These are phyloP conservation scores for Acanthamoeba polyphaga DNA, from an alignment of 208 protist genomes.

Conservation along the genomic window DNA sequence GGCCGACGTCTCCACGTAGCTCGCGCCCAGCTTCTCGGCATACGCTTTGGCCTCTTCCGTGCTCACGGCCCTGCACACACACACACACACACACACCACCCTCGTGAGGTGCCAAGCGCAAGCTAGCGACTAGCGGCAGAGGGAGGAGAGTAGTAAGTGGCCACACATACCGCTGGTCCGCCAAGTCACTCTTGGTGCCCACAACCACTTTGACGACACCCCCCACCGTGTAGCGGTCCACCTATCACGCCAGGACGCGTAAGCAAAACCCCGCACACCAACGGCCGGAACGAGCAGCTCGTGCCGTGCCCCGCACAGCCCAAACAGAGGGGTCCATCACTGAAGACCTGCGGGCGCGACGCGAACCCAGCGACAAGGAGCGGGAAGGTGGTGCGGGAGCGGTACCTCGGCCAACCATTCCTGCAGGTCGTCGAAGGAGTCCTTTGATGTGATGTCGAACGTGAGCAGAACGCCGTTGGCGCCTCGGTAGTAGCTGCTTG, in stretches of 20 bases:
- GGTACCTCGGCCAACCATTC: slow-evolving; percentile 48
- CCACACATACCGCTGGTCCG: not conserved
- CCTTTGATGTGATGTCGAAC: slow-evolving; percentile 39
- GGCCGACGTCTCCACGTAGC: slow-evolving; percentile 48
- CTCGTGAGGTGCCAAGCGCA: not conserved
- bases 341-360: no score
- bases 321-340: not conserved
- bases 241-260: not conserved
- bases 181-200: slow-evolving; percentile 38
- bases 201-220: not conserved
- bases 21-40: slow-evolving; percentile 64
- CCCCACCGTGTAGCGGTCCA: slow-evolving; percentile 35
- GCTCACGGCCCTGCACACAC: slow-evolving; percentile 74
- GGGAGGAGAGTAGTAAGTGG: not conserved
- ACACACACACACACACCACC: not conserved
- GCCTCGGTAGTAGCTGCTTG: slow-evolving; percentile 62
- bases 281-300: not conserved
- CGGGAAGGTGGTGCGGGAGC: not conserved
- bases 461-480: slow-evolving; percentile 8
- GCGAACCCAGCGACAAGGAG: not conserved
- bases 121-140: not conserved
- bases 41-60: slow-evolving; percentile 79
- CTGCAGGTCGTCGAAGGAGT: slow-evolving; percentile 33
- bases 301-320: not conserved
- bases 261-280: not conserved